Percentiles rank a stretch among this genome's conserved stretches.
These are phyloP conservation scores for Diaporthe destruens DNA, from an alignment of 2,329 filamentous ascomycete species.

Conservation along the genomic window DNA sequence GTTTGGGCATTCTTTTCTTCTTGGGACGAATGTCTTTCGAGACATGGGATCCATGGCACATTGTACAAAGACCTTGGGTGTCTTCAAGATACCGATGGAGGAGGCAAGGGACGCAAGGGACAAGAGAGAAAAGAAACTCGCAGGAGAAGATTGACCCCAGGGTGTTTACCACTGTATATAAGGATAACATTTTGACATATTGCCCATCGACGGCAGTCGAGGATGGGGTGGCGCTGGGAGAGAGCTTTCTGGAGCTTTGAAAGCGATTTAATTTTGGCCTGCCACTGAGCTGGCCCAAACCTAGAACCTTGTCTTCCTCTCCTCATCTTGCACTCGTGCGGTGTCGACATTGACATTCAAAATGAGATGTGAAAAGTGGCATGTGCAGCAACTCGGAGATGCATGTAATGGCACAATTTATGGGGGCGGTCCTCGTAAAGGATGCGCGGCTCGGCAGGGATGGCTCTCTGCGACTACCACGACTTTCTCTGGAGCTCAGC, in stretches of 20 bases:
- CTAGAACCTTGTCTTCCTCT: not conserved
- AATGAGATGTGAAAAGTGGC: not conserved
- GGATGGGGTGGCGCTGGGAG: slow-evolving; percentile 7
- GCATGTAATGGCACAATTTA: not conserved
- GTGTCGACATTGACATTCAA: not conserved
- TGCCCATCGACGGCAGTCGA: slow-evolving; percentile 13
- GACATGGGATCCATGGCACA: slow-evolving; percentile 15
- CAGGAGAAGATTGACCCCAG: slow-evolving; percentile 20
- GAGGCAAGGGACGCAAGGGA: not conserved
- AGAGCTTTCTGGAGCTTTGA: slow-evolving; percentile 35
- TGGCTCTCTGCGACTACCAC: not conserved
- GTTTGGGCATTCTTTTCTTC: slow-evolving; percentile 5
- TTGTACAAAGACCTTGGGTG: slow-evolving; percentile 34
- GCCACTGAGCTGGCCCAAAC: slow-evolving; percentile 36
- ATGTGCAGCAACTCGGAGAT: not conserved
- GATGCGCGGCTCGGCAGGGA: slow-evolving; percentile 16
- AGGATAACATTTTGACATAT: slow-evolving; percentile 37
- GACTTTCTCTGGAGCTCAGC: not conserved
- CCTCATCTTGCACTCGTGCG: not conserved
- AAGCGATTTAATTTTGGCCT: slow-evolving; percentile 40
- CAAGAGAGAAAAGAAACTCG: not conserved
- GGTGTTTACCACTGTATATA: slow-evolving; percentile 38
- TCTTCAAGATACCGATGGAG: slow-evolving; percentile 27
- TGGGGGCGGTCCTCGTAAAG: not conserved
- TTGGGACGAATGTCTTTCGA: slow-evolving; percentile 5